phyloP scores from a whole-genome alignment of 2,329 filamentous ascomycete genomes.

The Sclerotinia spermophila region DNA sequence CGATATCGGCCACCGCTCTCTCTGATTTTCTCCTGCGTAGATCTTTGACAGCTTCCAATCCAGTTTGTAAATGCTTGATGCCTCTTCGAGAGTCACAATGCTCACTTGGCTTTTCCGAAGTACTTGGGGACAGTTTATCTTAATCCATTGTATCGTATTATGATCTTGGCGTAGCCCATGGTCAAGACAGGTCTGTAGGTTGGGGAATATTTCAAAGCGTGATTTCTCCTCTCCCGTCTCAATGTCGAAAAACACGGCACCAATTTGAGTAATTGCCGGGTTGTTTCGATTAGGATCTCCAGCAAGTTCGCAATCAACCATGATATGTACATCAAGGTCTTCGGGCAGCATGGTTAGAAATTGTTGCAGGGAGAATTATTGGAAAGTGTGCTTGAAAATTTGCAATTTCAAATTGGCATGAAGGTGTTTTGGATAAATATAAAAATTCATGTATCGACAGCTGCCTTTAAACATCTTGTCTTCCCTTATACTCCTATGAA shows the following conservation, averaged over 20 bases:
- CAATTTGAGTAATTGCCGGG: neutral
- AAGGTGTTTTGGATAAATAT: too few relatives aligned
- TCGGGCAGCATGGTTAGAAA: neutral
- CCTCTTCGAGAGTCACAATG: neutral
- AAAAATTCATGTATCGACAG: too few relatives aligned
- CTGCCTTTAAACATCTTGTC: too few relatives aligned
- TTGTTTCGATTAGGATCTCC: neutral
- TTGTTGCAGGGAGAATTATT: neutral
- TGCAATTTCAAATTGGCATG: too few relatives aligned
- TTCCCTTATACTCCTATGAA: too few relatives aligned
- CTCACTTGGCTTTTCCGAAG: neutral
- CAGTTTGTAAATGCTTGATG: neutral
- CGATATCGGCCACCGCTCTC: neutral
- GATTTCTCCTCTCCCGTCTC: neutral
- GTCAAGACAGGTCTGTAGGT: neutral
- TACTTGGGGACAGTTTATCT: neutral
- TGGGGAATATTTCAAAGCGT: neutral
- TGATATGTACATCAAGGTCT: neutral
- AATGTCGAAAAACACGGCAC: neutral
- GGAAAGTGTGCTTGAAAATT: neutral
- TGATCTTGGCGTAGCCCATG: neutral
- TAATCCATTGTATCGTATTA: neutral
- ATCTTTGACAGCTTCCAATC: neutral
- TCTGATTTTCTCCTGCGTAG: neutral
- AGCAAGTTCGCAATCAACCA: conserved; percentile 4